These are phyloP conservation scores for Keithomyces neogunnii DNA, from an alignment of 2,329 filamentous ascomycete genomes.

Conservation along the genomic window DNA sequence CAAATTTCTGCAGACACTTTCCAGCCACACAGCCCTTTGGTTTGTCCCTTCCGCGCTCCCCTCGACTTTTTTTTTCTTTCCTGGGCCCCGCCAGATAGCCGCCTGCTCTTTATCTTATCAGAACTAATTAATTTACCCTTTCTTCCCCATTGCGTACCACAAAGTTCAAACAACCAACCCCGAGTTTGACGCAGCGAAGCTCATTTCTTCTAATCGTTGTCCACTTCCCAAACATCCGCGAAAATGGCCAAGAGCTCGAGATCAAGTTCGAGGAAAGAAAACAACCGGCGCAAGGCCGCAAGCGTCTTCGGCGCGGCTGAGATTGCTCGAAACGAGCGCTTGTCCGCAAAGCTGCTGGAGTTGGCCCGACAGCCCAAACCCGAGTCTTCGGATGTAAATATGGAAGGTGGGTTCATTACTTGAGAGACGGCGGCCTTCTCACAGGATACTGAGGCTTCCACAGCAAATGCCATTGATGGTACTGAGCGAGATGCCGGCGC, in stretches of 20 bases:
- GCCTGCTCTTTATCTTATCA: background rate
- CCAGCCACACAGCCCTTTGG: conserved; percentile 1
- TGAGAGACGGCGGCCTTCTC: background rate
- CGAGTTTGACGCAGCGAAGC: too few species aligned
- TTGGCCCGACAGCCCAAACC: conserved; percentile 70
- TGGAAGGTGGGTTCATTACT: conserved; percentile 28
- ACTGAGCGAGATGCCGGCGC: conserved; percentile 21
- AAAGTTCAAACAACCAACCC: too few species aligned
- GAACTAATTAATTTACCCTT: conserved; percentile 1
- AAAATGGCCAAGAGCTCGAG: conserved; percentile 81
- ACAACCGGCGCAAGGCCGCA: conserved; percentile 71
- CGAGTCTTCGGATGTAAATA: conserved; percentile 39
- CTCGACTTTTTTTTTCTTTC: background rate
- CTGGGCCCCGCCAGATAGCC: background rate
- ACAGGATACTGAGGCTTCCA: background rate
- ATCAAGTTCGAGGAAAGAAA: conserved; percentile 71
- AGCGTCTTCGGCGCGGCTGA: conserved; percentile 80
- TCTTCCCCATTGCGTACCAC: background rate
- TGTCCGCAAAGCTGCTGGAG: conserved; percentile 79
- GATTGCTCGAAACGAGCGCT: conserved; percentile 67
- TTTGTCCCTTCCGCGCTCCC: background rate
- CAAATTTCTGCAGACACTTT: background rate
- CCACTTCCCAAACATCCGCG: conserved; percentile 14
- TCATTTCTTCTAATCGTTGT: background rate
- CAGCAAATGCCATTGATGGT: conserved; percentile 16